Evolutionary conservation across 306 rosid species (phyloP).

Genomic region (Rosa lucieae): DNA sequence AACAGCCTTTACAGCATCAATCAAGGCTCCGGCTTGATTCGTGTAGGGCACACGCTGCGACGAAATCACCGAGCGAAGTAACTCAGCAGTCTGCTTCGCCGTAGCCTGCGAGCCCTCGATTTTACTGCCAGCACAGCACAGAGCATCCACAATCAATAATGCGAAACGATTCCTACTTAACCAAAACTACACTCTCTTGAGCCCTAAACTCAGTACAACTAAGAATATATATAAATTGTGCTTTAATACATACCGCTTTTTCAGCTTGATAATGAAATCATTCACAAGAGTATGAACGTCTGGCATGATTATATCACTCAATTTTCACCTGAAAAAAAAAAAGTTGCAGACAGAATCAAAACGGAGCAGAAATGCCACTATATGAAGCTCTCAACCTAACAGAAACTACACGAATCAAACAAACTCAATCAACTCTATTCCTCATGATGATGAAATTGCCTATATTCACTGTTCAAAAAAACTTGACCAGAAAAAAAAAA

Average conservation of each 20-base stretch:
- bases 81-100: constrained; percentile 79
- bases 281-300: constrained; percentile 77
- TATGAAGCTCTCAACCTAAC: neutral
- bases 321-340: constrained; percentile 34
- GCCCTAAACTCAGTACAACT: neutral
- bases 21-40: constrained; percentile 78
- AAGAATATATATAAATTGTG: neutral
- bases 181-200: neutral
- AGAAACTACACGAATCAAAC: neutral
- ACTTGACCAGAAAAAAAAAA: neutral
- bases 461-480: neutral
- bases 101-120: constrained; percentile 95
- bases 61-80: constrained; percentile 83
- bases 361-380: neutral
- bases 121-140: constrained; percentile 50
- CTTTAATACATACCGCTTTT: constrained; percentile 58
- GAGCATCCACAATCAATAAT: neutral
- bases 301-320: constrained; percentile 60
- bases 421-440: neutral
- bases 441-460: neutral
- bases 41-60: constrained; percentile 78
- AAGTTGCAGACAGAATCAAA: neutral
- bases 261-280: constrained; percentile 73
- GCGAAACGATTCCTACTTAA: neutral
- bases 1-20: constrained; percentile 77